Conservation (phyloP, 140 eudicot genomes). For the Artemisia princeps region DNA sequence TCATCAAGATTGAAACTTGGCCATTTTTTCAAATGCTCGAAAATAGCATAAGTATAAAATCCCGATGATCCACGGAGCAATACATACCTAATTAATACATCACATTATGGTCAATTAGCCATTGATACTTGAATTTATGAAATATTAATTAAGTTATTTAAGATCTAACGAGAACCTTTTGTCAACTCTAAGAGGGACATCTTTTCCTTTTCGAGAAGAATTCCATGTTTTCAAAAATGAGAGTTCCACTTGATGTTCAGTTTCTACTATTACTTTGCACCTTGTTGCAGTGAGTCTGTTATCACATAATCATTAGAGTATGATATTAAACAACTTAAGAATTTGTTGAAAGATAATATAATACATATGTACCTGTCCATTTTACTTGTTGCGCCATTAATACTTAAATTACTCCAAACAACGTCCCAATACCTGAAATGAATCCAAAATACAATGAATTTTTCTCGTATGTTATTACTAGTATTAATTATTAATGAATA, state of each 20-base stretch:
- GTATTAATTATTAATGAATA: too few species aligned
- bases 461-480: too few species aligned
- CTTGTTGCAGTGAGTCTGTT: too few species aligned
- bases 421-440: too few species aligned
- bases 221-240: conserved; percentile 84
- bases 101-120: background rate
- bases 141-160: conserved; percentile 64
- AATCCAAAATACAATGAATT: too few species aligned
- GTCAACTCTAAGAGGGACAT: background rate
- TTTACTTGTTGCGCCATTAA: too few species aligned
- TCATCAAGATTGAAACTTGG: conserved; percentile 71
- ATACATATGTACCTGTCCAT: too few species aligned
- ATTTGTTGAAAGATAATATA: too few species aligned
- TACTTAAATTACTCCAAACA: too few species aligned
- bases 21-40: conserved; percentile 70
- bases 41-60: conserved; percentile 77
- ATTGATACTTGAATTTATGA: background rate
- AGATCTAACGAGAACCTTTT: conserved; percentile 40
- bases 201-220: conserved; percentile 47
- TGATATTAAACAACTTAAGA: too few species aligned
- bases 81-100: conserved; percentile 45
- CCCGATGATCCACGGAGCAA: conserved; percentile 76
- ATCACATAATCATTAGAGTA: too few species aligned
- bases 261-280: conserved; percentile 25
- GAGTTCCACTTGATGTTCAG: conserved; percentile 72